Base-by-base conservation (phyloP, 208 protist genomes). In the Acanthamoeba sp. region DNA sequence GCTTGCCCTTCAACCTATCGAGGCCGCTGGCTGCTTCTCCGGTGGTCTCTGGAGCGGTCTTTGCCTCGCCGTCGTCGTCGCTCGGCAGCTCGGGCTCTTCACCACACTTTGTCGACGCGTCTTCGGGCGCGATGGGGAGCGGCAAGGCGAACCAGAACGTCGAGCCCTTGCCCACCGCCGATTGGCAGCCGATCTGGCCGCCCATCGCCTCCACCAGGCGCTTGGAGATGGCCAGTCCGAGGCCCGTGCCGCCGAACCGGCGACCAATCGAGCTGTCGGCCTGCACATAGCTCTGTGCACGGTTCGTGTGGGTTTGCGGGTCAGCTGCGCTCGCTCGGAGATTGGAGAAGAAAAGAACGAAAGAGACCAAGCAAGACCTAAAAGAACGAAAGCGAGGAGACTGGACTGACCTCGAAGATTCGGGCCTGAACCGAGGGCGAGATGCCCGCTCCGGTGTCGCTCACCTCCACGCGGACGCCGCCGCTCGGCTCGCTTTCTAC, bases 131-230 rank as follows among this genome's bases (percentile, higher is more conserved):
- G 55, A 62, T 14, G 20, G 57, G 87, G 29, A 73, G 32, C 2
- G 20, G 52, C 4, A 88, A 6, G 9, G 27, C 29, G 40, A 91
- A 91, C 85, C 85, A 91, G 52, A 91, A 91, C 18, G 85, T 91
- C 14, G 85, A 73, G 5, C 85, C 85, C 27, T 42, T 76, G 38
- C 85, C 85, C n/a, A 24, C n/a, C 29, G 22, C 38, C 27, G 34
- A 48, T 0, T 27, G 24, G 38, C 48, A 62, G 7, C 85, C 85
- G 29, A 91, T 91, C 85, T 91, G 32, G 10, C 85, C 85, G 29
- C 85, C 52, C 85, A 71, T 71, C 12, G 38, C 38, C 34, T 91
- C 50, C 32, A 91, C 85, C 10, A 91, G 24, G 52, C 85, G 50
- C 38, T 91, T 91, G 1, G 32, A 55, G 3, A 91, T 91, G 36